These are phyloP conservation scores for Acmispon strigosus DNA, from an alignment of 306 rosid species.

Conservation along the genomic window DNA sequence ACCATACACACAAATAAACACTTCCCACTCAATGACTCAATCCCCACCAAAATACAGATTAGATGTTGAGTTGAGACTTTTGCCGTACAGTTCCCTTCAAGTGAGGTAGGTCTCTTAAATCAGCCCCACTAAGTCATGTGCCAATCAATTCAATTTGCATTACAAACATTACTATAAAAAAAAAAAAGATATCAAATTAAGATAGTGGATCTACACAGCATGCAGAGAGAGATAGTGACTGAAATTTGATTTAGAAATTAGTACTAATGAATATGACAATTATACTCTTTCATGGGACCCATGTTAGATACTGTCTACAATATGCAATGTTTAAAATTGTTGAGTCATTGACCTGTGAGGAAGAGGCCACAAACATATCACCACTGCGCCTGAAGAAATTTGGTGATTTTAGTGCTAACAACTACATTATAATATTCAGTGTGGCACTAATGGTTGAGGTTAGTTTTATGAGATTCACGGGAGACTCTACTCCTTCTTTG, in stretches of 20 bases:
- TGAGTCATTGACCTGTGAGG: slow-evolving; percentile 34
- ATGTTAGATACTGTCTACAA: slow-evolving; percentile 34
- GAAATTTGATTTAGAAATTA: slow-evolving; percentile 6
- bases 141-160: slow-evolving; percentile 2
- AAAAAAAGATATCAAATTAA: not conserved
- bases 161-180: not conserved
- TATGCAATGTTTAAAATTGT: slow-evolving; percentile 28
- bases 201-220: slow-evolving; percentile 17
- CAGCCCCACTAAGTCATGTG: not conserved
- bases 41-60: slow-evolving; percentile 1
- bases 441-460: slow-evolving; percentile 22
- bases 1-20: slow-evolving; percentile 11
- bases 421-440: slow-evolving; percentile 18
- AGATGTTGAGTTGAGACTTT: slow-evolving; percentile 25
- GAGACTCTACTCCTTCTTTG: slow-evolving; percentile 20
- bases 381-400: slow-evolving; percentile 24
- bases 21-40: not conserved
- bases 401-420: slow-evolving; percentile 20
- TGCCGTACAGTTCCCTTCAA: slow-evolving; percentile 30
- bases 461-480: slow-evolving; percentile 18
- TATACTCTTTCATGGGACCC: slow-evolving; percentile 22
- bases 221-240: not conserved
- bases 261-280: not conserved
- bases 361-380: slow-evolving; percentile 16
- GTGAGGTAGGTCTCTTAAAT: slow-evolving; percentile 15